These are phyloP conservation scores for Kwoniella heveanensis DNA, from an alignment of 768 basidiomycete genomes.

Conservation along the genomic window DNA sequence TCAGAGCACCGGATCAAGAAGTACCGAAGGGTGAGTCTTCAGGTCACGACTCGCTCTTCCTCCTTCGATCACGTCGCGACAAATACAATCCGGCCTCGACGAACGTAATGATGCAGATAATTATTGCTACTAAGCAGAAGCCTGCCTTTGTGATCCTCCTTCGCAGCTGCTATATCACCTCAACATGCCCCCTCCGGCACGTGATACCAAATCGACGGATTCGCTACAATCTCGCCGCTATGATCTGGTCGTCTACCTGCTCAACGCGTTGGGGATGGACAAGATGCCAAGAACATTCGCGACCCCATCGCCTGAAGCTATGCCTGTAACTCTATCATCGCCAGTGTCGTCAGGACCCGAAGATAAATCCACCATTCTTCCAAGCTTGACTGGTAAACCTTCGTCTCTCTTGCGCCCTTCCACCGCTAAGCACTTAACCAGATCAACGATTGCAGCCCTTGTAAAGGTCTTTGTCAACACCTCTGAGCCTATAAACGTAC, in stretches of 20 bases:
- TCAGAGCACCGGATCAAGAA: background rate
- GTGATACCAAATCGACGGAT: background rate
- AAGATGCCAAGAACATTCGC: background rate
- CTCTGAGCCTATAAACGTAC: background rate
- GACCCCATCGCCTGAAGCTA: background rate
- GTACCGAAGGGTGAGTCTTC: constrained; percentile 1
- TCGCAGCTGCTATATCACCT: background rate
- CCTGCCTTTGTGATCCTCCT: too few species aligned
- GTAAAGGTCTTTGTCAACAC: background rate
- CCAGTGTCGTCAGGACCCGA: background rate
- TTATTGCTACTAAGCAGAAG: too few species aligned
- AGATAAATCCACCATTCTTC: too few species aligned
- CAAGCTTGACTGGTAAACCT: background rate
- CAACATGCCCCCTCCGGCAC: background rate
- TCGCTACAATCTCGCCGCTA: background rate
- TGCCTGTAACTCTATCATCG: background rate
- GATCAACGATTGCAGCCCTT: background rate
- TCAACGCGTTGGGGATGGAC: background rate
- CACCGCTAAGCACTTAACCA: too few species aligned
- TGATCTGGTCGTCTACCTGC: background rate
- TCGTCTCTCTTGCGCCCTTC: background rate
- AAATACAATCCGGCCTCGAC: too few species aligned
- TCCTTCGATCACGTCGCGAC: background rate
- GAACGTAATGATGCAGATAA: too few species aligned
- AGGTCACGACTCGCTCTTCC: too few species aligned